phyloP scores from a whole-genome alignment of 345 rosid genomes.

The Rhodamnia argentea region DNA sequence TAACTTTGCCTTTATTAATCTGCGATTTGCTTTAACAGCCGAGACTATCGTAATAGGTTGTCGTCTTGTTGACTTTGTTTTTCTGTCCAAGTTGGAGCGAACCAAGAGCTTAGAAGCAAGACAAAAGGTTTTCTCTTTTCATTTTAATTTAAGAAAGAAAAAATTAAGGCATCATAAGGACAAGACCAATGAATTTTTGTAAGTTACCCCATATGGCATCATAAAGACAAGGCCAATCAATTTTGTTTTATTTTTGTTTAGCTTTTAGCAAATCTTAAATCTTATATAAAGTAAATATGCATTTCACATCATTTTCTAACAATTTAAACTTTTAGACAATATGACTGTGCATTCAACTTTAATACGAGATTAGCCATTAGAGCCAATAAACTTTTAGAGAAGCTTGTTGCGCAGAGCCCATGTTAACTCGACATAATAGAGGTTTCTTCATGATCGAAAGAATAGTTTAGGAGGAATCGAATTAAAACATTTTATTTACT shows the following conservation, averaged over 20 bases:
- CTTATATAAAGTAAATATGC: too few relatives aligned
- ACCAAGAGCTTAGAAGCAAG: not conserved
- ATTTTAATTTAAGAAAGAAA: too few relatives aligned
- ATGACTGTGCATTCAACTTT: not conserved
- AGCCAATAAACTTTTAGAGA: not conserved
- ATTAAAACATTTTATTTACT: too few relatives aligned
- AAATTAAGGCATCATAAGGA: not conserved
- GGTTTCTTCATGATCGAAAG: too few relatives aligned
- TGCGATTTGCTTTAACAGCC: not conserved
- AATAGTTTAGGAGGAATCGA: not conserved
- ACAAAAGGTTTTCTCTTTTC: not conserved
- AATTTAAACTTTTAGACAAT: not conserved
- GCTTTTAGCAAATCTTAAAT: too few relatives aligned
- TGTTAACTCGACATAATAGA: too few relatives aligned
- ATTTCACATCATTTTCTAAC: not conserved
- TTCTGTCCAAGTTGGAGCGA: not conserved
- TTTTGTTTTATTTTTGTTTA: too few relatives aligned
- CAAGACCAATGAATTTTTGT: not conserved
- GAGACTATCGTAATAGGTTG: not conserved
- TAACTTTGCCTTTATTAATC: not conserved
- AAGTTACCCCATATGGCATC: too few relatives aligned
- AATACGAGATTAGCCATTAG: rapidly evolving
- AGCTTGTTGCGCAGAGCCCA: too few relatives aligned
- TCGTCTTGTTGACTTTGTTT: not conserved
- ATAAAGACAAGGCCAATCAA: too few relatives aligned